These are phyloP conservation scores for Euphrasia arctica DNA, from an alignment of 305 asterid species.

Conservation along the genomic window DNA sequence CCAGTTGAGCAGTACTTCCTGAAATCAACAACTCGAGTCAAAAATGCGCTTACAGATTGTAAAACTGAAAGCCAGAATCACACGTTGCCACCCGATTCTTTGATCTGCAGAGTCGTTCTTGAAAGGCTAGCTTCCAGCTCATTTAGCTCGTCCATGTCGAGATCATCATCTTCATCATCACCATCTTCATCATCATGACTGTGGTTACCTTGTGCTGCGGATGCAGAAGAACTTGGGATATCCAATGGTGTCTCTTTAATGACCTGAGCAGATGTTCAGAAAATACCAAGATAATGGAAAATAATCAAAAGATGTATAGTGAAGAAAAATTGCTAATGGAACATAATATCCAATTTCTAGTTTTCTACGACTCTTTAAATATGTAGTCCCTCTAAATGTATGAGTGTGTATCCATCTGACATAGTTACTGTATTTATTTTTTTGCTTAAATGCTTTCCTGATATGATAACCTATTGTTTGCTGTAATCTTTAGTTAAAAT, in stretches of 20 bases:
- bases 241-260: slow-evolving; percentile 39
- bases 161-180: slow-evolving; percentile 60
- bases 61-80: slow-evolving; percentile 18
- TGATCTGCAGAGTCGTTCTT: slow-evolving; percentile 64
- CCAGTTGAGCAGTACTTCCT: slow-evolving; percentile 20
- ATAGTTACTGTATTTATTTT: no score
- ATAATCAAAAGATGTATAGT: background rate
- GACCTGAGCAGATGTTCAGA: slow-evolving; percentile 42
- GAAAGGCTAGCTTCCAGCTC: slow-evolving; percentile 94
- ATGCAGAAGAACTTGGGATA: slow-evolving; percentile 63
- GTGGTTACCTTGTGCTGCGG: slow-evolving; percentile 29
- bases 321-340: background rate
- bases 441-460: no score
- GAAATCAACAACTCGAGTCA: slow-evolving; percentile 20
- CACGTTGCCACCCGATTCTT: slow-evolving; percentile 39
- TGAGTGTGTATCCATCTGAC: no score
- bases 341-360: background rate
- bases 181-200: slow-evolving; percentile 31
- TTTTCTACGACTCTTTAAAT: background rate
- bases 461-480: no score
- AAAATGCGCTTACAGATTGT: slow-evolving; percentile 26
- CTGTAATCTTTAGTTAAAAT: no score
- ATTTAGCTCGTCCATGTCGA: slow-evolving; percentile 83
- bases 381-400: background rate
- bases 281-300: slow-evolving; percentile 6